phyloP scores from a whole-genome alignment of 352 stramenopile genomes.

The Peronospora farinosa region DNA sequence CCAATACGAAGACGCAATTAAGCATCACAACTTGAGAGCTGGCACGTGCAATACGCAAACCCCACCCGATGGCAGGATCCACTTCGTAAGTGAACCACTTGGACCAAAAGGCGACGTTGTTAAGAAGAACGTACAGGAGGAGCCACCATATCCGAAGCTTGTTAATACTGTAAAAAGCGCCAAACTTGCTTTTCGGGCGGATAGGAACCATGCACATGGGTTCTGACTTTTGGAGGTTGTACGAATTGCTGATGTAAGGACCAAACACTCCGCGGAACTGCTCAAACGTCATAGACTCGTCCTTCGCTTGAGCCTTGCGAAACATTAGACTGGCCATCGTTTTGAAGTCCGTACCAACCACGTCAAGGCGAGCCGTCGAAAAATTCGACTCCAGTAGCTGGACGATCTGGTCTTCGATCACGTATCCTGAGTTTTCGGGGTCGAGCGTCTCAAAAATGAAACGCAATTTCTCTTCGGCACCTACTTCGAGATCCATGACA shows the following conservation, averaged over 20 bases:
- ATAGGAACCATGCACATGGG: slow-evolving; percentile 29
- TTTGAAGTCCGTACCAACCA: slow-evolving; percentile 65
- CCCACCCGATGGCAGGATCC: slow-evolving; percentile 68
- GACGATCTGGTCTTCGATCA: slow-evolving; percentile 59
- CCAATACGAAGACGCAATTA: slow-evolving; percentile 66
- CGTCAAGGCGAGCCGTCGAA: slow-evolving; percentile 56
- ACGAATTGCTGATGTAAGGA: slow-evolving; percentile 58
- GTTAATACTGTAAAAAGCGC: slow-evolving; percentile 63
- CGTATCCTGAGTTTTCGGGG: slow-evolving; percentile 37
- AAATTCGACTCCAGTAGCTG: slow-evolving; percentile 71
- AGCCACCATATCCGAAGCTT: slow-evolving; percentile 78
- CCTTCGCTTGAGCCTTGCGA: slow-evolving; percentile 46
- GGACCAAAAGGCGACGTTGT: slow-evolving; percentile 64
- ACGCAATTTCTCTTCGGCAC: slow-evolving; percentile 63
- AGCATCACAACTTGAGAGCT: slow-evolving; percentile 75
- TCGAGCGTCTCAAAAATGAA: slow-evolving; percentile 86
- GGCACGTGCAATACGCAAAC: slow-evolving; percentile 58
- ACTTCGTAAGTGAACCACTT: slow-evolving; percentile 72
- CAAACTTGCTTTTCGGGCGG: slow-evolving; percentile 45
- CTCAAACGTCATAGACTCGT: slow-evolving; percentile 60
- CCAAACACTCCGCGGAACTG: slow-evolving; percentile 72
- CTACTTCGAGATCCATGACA: slow-evolving; percentile 72
- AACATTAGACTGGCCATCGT: slow-evolving; percentile 67
- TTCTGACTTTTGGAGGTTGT: slow-evolving; percentile 37
- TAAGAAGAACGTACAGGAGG: slow-evolving; percentile 58